These are phyloP conservation scores for Hemileccinum rubropunctum DNA, from an alignment of 768 basidiomycete genomes.

Conservation along the genomic window DNA sequence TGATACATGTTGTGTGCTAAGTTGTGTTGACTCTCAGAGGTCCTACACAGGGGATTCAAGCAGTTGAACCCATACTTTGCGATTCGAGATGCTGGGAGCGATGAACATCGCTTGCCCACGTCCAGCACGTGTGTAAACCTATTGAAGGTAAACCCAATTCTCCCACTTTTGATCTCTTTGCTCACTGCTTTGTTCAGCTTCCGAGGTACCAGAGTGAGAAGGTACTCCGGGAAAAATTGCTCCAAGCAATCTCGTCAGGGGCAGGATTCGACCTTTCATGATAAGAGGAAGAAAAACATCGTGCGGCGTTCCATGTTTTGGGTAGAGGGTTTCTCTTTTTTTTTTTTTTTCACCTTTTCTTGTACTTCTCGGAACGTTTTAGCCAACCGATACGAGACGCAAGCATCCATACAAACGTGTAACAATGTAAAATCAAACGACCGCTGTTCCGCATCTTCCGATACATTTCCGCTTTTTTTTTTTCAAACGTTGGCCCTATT, in stretches of 20 bases:
- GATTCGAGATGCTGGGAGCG: conserved; percentile 77
- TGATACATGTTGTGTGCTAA: conserved; percentile 1
- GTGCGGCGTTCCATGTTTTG: background rate
- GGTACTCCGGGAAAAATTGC: conserved; percentile 67
- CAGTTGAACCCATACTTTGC: conserved; percentile 86
- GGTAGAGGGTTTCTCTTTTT: background rate
- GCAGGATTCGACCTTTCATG: conserved; percentile 94
- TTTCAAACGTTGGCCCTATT: conserved; percentile 1
- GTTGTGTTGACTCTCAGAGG: background rate
- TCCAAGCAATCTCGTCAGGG: conserved; percentile 83
- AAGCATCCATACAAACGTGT: conserved; percentile 5
- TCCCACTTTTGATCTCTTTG: too few species aligned
- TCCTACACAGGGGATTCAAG: conserved; percentile 63
- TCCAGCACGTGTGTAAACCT: conserved; percentile 91
- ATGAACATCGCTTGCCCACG: conserved; percentile 69
- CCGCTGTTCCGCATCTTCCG: conserved; percentile 11
- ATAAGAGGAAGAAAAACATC: conserved; percentile 1
- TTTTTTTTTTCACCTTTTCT: background rate
- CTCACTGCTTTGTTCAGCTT: conserved; percentile 41
- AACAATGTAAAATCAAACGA: background rate
- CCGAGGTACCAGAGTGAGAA: conserved; percentile 65
- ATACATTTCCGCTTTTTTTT: conserved; percentile 6
- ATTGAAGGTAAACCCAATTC: conserved; percentile 58
- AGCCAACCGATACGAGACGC: background rate
- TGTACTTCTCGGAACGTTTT: background rate